Conservation (phyloP, 352 stramenopile species). For the Peronospora tabacina region DNA sequence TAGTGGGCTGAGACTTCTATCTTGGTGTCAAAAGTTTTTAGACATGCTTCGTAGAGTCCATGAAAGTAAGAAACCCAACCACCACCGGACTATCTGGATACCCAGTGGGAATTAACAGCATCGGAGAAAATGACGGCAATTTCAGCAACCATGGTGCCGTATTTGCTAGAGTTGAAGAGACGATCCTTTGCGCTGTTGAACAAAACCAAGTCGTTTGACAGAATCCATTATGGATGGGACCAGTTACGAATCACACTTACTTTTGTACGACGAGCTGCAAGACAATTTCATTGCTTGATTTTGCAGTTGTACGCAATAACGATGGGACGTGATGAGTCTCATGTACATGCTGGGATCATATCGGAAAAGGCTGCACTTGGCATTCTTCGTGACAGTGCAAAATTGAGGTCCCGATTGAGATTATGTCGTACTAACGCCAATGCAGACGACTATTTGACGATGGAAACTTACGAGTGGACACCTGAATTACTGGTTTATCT, state of each 20-base stretch:
- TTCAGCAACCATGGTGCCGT: constrained; percentile 17
- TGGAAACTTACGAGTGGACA: constrained; percentile 36
- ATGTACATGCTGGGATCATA: constrained; percentile 20
- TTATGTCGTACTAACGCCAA: constrained; percentile 4
- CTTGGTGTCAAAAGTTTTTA: no score
- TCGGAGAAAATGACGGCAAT: constrained; percentile 20
- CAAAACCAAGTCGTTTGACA: constrained; percentile 5
- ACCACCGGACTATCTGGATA: constrained; percentile 15
- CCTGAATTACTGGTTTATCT: constrained; percentile 41
- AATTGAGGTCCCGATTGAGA: constrained; percentile 11
- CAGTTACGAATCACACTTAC: constrained; percentile 21
- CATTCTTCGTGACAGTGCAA: constrained; percentile 9
- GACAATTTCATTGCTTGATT: constrained; percentile 41
- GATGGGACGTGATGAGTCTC: constrained; percentile 25
- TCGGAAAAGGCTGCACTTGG: constrained; percentile 14
- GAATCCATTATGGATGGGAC: constrained; percentile 24
- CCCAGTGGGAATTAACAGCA: constrained; percentile 16
- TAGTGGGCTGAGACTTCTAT: no score
- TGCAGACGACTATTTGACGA: constrained; percentile 26
- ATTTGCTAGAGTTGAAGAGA: constrained; percentile 20
- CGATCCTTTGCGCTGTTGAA: constrained; percentile 24
- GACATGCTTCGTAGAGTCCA: no score
- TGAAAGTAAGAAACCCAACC: no score
- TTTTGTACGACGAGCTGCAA: constrained; percentile 19
- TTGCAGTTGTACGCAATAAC: constrained; percentile 39